Conservation (phyloP, 192 early-diverging fungal species). For the Mortierella antarctica region DNA sequence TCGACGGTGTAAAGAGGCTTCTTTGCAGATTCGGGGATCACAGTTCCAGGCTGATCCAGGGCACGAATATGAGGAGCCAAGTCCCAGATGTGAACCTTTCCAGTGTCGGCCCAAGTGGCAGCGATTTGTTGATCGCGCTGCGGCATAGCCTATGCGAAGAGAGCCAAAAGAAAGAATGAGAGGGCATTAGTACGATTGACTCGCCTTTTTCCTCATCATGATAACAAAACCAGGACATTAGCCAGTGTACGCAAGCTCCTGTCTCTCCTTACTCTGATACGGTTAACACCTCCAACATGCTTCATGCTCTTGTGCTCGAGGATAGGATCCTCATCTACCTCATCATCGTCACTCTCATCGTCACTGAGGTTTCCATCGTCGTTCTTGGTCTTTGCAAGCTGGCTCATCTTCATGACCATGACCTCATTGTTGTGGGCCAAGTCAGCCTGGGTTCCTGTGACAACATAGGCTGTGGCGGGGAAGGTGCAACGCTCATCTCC, state of each 20-base stretch:
- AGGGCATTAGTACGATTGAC: not conserved
- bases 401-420: conserved; percentile 95
- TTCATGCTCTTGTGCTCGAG: conserved; percentile 86
- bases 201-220: no score
- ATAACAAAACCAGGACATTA: no score
- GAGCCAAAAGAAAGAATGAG: not conserved
- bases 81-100: conserved; percentile 95
- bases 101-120: conserved; percentile 95
- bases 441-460: conserved; percentile 94
- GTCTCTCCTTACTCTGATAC: conserved; percentile 71
- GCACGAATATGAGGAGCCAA: conserved; percentile 76
- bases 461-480: conserved; percentile 92
- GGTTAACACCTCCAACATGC: conserved; percentile 93
- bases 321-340: conserved; percentile 95
- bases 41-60: conserved; percentile 84
- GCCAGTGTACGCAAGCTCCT: conserved; percentile 22
- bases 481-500: conserved; percentile 83
- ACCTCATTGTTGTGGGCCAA: conserved; percentile 87
- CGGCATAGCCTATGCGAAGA: conserved; percentile 64
- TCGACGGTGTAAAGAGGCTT: conserved; percentile 86
- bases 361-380: conserved; percentile 86
- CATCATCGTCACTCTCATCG: conserved; percentile 79
- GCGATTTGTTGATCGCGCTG: conserved; percentile 82
- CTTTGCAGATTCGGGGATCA: conserved; percentile 65
- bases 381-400: conserved; percentile 92